phyloP scores from a whole-genome alignment of 805 yeast species.

The Nakazawaea anatomiae region DNA sequence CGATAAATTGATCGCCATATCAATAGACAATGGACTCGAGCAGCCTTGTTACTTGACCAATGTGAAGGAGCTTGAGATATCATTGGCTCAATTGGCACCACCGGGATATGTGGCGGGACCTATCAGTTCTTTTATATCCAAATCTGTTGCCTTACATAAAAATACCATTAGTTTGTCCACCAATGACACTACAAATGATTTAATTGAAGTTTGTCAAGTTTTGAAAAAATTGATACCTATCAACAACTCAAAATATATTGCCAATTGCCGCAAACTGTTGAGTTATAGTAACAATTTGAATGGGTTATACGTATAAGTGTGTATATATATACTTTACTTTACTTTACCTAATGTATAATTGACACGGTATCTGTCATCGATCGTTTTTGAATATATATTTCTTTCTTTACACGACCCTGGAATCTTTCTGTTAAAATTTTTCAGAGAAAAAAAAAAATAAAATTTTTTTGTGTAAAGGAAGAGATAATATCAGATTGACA shows the following conservation, averaged over 20 bases:
- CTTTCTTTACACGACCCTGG: background rate
- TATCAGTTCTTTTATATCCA: conserved; percentile 32
- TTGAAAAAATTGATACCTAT: conserved; percentile 14
- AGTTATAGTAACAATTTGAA: conserved; percentile 7
- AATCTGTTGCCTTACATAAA: conserved; percentile 13
- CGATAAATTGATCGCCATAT: background rate
- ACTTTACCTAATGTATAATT: background rate
- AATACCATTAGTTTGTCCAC: conserved; percentile 18
- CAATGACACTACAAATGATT: conserved; percentile 35
- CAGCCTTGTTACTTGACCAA: background rate
- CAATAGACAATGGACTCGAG: conserved; percentile 4
- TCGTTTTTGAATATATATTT: background rate
- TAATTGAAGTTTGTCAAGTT: conserved; percentile 24
- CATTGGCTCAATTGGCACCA: conserved; percentile 25
- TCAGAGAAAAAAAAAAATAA: background rate
- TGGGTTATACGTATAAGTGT: conserved; percentile 13
- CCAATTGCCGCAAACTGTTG: conserved; percentile 8
- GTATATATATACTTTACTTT: conserved; percentile 10
- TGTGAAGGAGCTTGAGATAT: background rate
- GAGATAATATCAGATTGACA: background rate
- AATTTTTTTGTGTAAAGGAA: background rate
- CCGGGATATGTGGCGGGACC: conserved; percentile 45
- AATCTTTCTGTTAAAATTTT: background rate
- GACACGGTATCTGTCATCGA: background rate
- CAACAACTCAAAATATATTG: background rate